A percentile compares a stretch with the other conserved stretches of the same genome.
Evolutionary conservation across 495 filamentous ascomycete genomes (phyloP).

Genomic region (Aspergillus sclerotiicarbonarius): DNA sequence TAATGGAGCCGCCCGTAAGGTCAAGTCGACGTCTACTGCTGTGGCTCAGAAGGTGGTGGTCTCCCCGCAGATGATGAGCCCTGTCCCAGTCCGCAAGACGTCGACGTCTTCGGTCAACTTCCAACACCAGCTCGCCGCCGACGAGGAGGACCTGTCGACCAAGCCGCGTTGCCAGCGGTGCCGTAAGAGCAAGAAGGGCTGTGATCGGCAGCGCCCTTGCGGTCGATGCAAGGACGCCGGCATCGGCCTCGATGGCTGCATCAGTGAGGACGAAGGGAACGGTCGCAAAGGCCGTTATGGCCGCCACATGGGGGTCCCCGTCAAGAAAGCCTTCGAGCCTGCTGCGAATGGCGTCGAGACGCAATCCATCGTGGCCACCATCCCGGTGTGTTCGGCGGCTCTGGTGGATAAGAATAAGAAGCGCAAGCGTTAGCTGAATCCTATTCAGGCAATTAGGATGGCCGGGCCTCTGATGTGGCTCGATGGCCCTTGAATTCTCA

Average conservation of each 20-base stretch:
- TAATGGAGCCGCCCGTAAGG: constrained; percentile 46
- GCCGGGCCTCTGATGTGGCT: neutral
- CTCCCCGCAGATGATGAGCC: constrained; percentile 59
- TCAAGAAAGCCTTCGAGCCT: constrained; percentile 62
- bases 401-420: constrained; percentile 64
- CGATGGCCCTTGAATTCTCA: neutral
- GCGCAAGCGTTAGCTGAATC: constrained; percentile 59
- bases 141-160: constrained; percentile 85
- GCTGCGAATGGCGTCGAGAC: constrained; percentile 26
- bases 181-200: constrained; percentile 99
- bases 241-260: constrained; percentile 83
- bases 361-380: constrained; percentile 31
- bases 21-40: constrained; percentile 49
- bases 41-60: constrained; percentile 55
- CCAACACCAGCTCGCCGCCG: constrained; percentile 69
- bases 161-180: constrained; percentile 98
- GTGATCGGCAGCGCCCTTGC: constrained; percentile 92
- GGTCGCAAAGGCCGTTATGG: constrained; percentile 95
- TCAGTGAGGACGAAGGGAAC: constrained; percentile 96
- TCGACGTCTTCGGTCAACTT: constrained; percentile 65
- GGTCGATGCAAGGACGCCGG: constrained; percentile 94
- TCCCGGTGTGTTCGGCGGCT: constrained; percentile 30
- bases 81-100: constrained; percentile 72
- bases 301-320: constrained; percentile 91
- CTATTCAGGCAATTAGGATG: neutral